These are phyloP conservation scores for Leucosporidium scottii DNA, from an alignment of 768 basidiomycete genomes.

Conservation along the genomic window DNA sequence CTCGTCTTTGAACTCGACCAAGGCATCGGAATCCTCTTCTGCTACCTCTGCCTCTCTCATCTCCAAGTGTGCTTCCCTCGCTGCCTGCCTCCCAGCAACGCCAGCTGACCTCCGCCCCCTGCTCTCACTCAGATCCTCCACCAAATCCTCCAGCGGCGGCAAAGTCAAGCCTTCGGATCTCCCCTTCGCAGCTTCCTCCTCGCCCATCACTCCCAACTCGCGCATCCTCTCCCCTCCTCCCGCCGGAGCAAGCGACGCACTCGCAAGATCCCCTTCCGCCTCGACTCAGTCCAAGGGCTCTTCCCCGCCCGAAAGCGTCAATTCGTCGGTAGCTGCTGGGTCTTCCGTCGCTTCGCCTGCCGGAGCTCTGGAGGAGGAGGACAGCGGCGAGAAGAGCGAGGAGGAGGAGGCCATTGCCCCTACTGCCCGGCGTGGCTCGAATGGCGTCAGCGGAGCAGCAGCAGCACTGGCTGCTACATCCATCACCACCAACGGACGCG, in stretches of 20 bases:
- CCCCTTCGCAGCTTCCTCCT: not conserved
- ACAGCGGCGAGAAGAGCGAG: not conserved
- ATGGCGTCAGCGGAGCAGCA: no score
- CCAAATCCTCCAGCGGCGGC: conserved; percentile 4
- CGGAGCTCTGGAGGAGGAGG: not conserved
- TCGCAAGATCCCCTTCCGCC: conserved; percentile 8
- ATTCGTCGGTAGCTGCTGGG: not conserved
- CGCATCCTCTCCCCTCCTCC: conserved; percentile 15
- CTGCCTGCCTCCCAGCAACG: not conserved
- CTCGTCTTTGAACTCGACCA: not conserved
- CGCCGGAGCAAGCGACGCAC: not conserved
- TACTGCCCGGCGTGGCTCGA: no score
- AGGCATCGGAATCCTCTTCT: not conserved
- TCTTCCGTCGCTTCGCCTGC: not conserved
- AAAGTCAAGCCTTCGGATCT: conserved; percentile 1
- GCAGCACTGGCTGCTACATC: no score
- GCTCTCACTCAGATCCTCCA: not conserved
- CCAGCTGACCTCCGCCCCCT: not conserved
- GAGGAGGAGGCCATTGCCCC: not conserved
- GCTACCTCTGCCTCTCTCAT: not conserved
- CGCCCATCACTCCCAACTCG: conserved; percentile 18
- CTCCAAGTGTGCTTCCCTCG: not conserved
- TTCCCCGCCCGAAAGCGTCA: not conserved
- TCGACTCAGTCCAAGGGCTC: not conserved
- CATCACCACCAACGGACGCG: no score